Evolutionary conservation across 306 rosid species (phyloP), one percentile per base, ranked within the genome.

Genomic region (Clitoria ternatea): DNA sequence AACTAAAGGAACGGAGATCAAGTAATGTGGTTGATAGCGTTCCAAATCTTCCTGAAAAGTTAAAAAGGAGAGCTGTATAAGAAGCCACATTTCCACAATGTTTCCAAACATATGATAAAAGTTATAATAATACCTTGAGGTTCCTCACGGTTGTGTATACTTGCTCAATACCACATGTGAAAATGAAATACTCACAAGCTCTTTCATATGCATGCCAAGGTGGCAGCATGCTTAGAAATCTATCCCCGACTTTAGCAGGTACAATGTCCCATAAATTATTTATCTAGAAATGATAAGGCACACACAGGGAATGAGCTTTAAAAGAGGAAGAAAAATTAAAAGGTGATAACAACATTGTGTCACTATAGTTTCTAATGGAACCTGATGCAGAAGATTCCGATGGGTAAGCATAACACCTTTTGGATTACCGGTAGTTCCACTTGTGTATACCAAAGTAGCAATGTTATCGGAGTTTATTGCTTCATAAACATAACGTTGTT

Each of bases 191-290:
- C 84, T 89, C 98, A 63, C 73, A 54, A 78, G 96, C 96, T 56
- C 98, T 86, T 81, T 94, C 98, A 23, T 94, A 94, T 7, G 97
- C 97, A 79, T 94, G 98, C 98, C 98, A 94, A 43, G 98, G 85
- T 66, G 98, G 97, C 73, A 94, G 92, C 89, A 94, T 87, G 81
- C 92, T 90, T 80, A 94, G 81, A 85, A 94, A 94, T 83, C 90
- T 89, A 81, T 94, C 96, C 60, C 98, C 98, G 54, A 35, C 75
- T 85, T 73, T 72, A 77, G 90, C 90, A 57, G 98, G 97, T 44
- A 94, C 95, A 65, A 77, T 1, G 66, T 89, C 92, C 90, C 94
- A 84, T 23, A 94, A 80, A 75, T 80, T 90, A 33, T 75, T 83
- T 52, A 94, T 81, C 98, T 90, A 63, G 19, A 75, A 83, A 79